These are phyloP conservation scores for Aspergillus ostianus DNA, from an alignment of 495 filamentous ascomycete genomes.

Conservation along the genomic window DNA sequence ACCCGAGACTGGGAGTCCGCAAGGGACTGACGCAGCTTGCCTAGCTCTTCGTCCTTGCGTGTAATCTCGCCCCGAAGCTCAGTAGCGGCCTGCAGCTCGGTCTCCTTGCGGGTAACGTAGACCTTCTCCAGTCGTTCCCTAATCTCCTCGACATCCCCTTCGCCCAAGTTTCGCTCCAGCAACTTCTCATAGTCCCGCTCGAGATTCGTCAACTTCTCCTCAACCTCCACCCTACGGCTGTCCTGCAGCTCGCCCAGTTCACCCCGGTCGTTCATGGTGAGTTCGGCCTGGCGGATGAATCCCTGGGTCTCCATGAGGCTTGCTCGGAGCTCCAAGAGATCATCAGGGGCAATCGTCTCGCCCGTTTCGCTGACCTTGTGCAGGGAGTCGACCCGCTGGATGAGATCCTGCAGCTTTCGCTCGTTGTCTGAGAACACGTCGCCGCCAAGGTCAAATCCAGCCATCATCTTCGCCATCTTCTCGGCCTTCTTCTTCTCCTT, in stretches of 20 bases:
- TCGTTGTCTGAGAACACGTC: conserved; percentile 93
- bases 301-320: conserved; percentile 85
- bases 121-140: conserved; percentile 74
- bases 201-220: conserved; percentile 66
- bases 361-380: conserved; percentile 73
- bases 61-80: conserved; percentile 71
- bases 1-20: conserved; percentile 71
- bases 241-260: conserved; percentile 61
- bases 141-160: conserved; percentile 78
- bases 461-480: conserved; percentile 99
- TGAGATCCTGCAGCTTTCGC: conserved; percentile 72
- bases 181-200: conserved; percentile 80
- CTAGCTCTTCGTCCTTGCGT: conserved; percentile 73
- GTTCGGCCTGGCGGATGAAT: conserved; percentile 88
- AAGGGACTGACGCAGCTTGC: conserved; percentile 67
- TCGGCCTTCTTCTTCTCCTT: conserved; percentile 98
- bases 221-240: conserved; percentile 67
- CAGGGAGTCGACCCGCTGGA: conserved; percentile 75
- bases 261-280: conserved; percentile 67
- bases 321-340: conserved; percentile 70
- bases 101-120: conserved; percentile 69
- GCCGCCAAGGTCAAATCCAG: conserved; percentile 87
- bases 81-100: conserved; percentile 64
- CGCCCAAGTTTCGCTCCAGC: conserved; percentile 73
- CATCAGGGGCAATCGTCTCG: conserved; percentile 77